Conservation (phyloP, 2,329 filamentous ascomycete species). For the Colletotrichum simmondsii region DNA sequence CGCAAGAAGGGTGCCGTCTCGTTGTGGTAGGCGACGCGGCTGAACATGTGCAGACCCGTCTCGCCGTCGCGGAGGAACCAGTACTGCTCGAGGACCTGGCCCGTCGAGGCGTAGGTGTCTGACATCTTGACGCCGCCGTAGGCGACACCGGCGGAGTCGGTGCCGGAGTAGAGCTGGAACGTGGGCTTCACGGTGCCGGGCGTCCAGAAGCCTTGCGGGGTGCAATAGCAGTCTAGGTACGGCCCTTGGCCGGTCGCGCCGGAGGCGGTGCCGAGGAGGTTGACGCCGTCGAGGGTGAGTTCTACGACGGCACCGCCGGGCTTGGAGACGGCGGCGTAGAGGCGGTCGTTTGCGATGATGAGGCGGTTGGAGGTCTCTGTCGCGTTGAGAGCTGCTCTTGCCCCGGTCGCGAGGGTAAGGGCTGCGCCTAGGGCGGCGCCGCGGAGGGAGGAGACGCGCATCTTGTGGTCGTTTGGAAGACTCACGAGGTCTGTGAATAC, state of each 20-base stretch:
- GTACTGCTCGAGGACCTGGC: slow-evolving; percentile 68
- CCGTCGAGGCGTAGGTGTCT: slow-evolving; percentile 65
- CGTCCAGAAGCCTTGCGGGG: slow-evolving; percentile 65
- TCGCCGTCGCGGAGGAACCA: slow-evolving; percentile 72
- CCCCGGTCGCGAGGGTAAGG: slow-evolving; percentile 18
- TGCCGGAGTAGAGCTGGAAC: slow-evolving; percentile 62
- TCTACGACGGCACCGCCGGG: slow-evolving; percentile 48
- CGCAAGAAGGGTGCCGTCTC: slow-evolving; percentile 62
- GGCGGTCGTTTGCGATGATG: slow-evolving; percentile 50
- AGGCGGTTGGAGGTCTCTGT: slow-evolving; percentile 47
- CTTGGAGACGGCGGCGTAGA: slow-evolving; percentile 50
- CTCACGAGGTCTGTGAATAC: not conserved
- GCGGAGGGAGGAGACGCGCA: slow-evolving; percentile 21
- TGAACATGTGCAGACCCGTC: slow-evolving; percentile 69
- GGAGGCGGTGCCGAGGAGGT: slow-evolving; percentile 59
- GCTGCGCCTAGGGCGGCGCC: slow-evolving; percentile 14
- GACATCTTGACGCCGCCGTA: slow-evolving; percentile 68
- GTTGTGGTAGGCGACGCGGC: slow-evolving; percentile 66
- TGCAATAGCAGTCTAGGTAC: slow-evolving; percentile 71
- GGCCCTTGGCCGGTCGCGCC: slow-evolving; percentile 60
- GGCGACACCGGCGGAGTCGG: slow-evolving; percentile 56
- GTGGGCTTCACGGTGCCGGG: slow-evolving; percentile 59
- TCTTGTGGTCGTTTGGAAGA: not conserved
- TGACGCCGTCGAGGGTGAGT: slow-evolving; percentile 47
- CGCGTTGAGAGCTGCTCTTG: slow-evolving; percentile 42